phyloP scores from a whole-genome alignment of 257 asterid genomes.

The Ocimum tenuiflorum region DNA sequence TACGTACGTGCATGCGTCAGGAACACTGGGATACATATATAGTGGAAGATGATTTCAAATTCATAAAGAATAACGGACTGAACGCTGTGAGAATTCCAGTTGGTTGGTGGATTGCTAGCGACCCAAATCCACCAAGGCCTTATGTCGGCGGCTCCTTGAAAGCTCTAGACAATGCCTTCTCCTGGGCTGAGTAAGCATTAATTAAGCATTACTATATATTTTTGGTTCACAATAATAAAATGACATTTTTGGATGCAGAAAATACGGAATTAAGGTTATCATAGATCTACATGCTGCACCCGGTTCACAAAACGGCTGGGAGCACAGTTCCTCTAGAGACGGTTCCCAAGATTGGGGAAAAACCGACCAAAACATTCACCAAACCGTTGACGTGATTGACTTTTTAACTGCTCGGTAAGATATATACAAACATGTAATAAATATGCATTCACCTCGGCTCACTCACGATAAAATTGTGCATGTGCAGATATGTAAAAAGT shows the following conservation, averaged over 20 bases:
- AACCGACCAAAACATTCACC: conserved; percentile 41
- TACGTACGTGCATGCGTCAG: too few relatives aligned
- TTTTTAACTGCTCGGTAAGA: conserved; percentile 48
- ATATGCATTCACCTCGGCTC: too few relatives aligned
- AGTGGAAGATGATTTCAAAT: conserved; percentile 62
- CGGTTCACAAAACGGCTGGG: conserved; percentile 68
- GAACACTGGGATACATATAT: conserved; percentile 65
- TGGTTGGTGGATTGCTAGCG: conserved; percentile 79
- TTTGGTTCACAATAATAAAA: neutral
- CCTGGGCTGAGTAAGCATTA: conserved; percentile 51
- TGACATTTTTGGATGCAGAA: conserved; percentile 31
- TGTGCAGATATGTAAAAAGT: conserved; percentile 42
- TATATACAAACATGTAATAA: too few relatives aligned
- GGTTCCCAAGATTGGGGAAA: conserved; percentile 72
- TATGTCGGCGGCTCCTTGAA: conserved; percentile 57
- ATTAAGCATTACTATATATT: neutral
- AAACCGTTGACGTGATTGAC: conserved; percentile 43
- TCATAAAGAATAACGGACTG: conserved; percentile 41
- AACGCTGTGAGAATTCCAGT: conserved; percentile 68
- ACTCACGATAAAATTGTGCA: too few relatives aligned
- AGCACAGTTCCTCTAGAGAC: conserved; percentile 62
- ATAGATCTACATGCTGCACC: conserved; percentile 75
- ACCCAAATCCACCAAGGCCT: conserved; percentile 60
- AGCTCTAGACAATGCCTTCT: conserved; percentile 62
- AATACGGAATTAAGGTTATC: conserved; percentile 50